Percentiles rank a stretch among this genome's conserved stretches.
Conservation (phyloP, 1,284 basidiomycete species). For the Laetiporus sulphureus region DNA sequence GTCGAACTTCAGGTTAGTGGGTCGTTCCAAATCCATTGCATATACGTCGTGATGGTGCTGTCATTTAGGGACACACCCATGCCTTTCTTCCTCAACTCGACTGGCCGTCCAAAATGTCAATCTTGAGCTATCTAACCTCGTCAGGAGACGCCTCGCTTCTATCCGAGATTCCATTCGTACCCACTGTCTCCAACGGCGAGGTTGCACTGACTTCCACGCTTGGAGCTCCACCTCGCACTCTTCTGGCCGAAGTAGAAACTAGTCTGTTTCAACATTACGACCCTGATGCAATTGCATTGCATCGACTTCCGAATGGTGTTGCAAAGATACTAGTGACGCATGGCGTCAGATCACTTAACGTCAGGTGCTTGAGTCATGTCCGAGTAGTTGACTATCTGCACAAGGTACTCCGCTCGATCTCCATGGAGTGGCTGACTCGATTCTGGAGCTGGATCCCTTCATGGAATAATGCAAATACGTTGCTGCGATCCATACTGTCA, state of each 20-base stretch:
- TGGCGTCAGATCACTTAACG: constrained; percentile 3
- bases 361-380: neutral
- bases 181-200: too few species aligned
- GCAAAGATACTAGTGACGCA: neutral
- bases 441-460: constrained; percentile 8
- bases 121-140: constrained; percentile 7
- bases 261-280: constrained; percentile 5
- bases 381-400: constrained; percentile 1
- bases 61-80: too few species aligned
- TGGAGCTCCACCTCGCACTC: too few species aligned
- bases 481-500: too few species aligned
- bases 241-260: constrained; percentile 2
- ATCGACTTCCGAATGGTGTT: neutral
- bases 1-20: too few species aligned
- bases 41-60: neutral
- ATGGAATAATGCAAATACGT: too few species aligned
- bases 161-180: neutral
- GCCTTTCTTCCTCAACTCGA: neutral
- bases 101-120: neutral
- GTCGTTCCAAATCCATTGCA: too few species aligned
- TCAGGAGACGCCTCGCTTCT: constrained; percentile 2
- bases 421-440: neutral
- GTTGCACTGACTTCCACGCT: too few species aligned
- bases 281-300: constrained; percentile 5
- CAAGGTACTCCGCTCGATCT: neutral